Conservation (phyloP, 1,284 basidiomycete genomes). For the Apiotrichum mycotoxinovorans region DNA sequence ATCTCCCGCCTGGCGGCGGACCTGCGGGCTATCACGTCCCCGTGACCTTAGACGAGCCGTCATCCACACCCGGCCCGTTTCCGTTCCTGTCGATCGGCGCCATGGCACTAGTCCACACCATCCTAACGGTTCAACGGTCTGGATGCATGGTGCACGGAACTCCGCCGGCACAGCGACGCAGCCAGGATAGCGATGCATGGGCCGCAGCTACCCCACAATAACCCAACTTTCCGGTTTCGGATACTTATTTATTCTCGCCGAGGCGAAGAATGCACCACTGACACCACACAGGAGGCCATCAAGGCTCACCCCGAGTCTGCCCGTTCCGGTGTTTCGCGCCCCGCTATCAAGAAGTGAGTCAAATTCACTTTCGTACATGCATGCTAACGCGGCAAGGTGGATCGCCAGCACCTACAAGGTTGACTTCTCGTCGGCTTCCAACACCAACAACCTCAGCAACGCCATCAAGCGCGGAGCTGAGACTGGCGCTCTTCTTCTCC, state of each 20-base stretch:
- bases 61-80: too few relatives aligned
- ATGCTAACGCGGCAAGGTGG: constrained; percentile 54
- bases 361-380: constrained; percentile 16
- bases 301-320: constrained; percentile 68
- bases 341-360: constrained; percentile 83
- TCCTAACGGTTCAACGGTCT: too few relatives aligned
- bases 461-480: constrained; percentile 76
- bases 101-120: too few relatives aligned
- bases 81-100: too few relatives aligned
- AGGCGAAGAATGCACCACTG: background rate
- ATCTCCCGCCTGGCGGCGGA: too few relatives aligned
- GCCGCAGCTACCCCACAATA: background rate
- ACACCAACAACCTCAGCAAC: constrained; percentile 72
- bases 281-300: constrained; percentile 64
- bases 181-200: too few relatives aligned
- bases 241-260: constrained; percentile 14
- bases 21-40: background rate
- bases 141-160: too few relatives aligned
- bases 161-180: too few relatives aligned
- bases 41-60: too few relatives aligned
- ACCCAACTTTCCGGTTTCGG: constrained; percentile 33
- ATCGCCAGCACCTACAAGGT: constrained; percentile 74
- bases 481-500: constrained; percentile 73
- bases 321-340: constrained; percentile 80
- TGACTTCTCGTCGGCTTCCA: constrained; percentile 66